phyloP scores from a whole-genome alignment of 2,329 filamentous ascomycete genomes.

The Colletotrichum neosansevieriae region DNA sequence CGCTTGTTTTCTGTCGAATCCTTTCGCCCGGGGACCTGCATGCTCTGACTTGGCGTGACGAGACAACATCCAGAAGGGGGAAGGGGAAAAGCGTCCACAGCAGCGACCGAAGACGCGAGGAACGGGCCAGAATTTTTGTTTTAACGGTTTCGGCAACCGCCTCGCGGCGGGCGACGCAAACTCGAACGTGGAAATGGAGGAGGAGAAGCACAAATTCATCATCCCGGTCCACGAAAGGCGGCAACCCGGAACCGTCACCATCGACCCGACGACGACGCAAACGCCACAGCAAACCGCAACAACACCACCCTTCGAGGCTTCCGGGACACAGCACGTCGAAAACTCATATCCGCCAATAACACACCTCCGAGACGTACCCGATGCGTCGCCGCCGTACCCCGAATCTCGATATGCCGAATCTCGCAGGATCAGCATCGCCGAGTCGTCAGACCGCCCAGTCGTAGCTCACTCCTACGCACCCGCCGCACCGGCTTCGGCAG shows the following conservation, averaged over 20 bases:
- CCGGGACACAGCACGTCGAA: slow-evolving; percentile 35
- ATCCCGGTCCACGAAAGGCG: slow-evolving; percentile 34
- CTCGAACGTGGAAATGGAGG: slow-evolving; percentile 30
- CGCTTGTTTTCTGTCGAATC: slow-evolving; percentile 15
- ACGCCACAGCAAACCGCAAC: background rate
- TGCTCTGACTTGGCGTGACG: slow-evolving; percentile 14
- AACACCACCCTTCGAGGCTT: slow-evolving; percentile 12
- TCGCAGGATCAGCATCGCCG: slow-evolving; percentile 12
- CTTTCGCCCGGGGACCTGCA: slow-evolving; percentile 14
- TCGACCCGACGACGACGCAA: slow-evolving; percentile 5
- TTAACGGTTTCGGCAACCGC: background rate
- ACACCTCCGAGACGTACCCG: slow-evolving; percentile 17
- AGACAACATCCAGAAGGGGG: background rate
- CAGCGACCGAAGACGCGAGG: background rate
- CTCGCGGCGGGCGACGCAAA: slow-evolving; percentile 2
- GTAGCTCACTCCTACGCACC: background rate
- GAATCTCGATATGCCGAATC: background rate
- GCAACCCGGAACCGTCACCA: slow-evolving; percentile 23
- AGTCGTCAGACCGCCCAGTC: slow-evolving; percentile 5
- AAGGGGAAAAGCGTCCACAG: background rate
- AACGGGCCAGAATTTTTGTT: background rate
- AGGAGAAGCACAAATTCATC: slow-evolving; percentile 39
- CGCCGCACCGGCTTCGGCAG: slow-evolving; percentile 12
- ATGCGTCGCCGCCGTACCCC: slow-evolving; percentile 24
- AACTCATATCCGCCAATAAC: slow-evolving; percentile 25